A percentile compares a stretch with the other conserved stretches of the same genome.
These are phyloP conservation scores for Prinsepia uniflora DNA, from an alignment of 306 rosid species.

Conservation along the genomic window DNA sequence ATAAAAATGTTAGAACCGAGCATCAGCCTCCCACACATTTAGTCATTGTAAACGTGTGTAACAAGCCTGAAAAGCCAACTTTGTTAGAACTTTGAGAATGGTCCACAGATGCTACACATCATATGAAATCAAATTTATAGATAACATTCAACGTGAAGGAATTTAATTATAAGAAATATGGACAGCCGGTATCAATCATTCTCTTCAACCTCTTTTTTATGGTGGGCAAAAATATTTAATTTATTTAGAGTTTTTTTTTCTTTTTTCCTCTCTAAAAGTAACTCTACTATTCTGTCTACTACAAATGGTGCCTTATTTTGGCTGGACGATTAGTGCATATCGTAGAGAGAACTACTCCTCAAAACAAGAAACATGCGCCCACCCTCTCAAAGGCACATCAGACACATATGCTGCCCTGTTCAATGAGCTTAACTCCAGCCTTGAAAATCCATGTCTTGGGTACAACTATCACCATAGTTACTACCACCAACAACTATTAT, in stretches of 20 bases:
- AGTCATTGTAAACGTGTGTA: neutral
- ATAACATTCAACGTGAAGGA: neutral
- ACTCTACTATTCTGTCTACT: neutral
- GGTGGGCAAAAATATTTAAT: neutral
- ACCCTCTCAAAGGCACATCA: neutral
- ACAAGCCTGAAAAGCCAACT: neutral
- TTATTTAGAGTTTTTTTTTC: too few species aligned
- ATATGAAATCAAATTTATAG: neutral
- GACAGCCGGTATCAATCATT: neutral
- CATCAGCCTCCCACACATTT: neutral
- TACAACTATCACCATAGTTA: neutral
- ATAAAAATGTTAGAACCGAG: neutral
- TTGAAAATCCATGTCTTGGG: too few species aligned
- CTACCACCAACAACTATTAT: too few species aligned
- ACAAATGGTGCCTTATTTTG: neutral
- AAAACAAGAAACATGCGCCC: neutral
- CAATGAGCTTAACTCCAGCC: too few species aligned
- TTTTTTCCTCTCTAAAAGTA: neutral
- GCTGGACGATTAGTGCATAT: neutral
- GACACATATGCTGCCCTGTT: neutral
- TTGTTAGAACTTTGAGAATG: neutral
- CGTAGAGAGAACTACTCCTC: neutral
- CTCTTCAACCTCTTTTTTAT: neutral
- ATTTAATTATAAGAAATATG: neutral
- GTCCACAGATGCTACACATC: neutral